Evolutionary conservation across 495 filamentous ascomycete species (phyloP), one percentile per base, ranked within the genome.

Genomic region (Ascobolus immersus): DNA sequence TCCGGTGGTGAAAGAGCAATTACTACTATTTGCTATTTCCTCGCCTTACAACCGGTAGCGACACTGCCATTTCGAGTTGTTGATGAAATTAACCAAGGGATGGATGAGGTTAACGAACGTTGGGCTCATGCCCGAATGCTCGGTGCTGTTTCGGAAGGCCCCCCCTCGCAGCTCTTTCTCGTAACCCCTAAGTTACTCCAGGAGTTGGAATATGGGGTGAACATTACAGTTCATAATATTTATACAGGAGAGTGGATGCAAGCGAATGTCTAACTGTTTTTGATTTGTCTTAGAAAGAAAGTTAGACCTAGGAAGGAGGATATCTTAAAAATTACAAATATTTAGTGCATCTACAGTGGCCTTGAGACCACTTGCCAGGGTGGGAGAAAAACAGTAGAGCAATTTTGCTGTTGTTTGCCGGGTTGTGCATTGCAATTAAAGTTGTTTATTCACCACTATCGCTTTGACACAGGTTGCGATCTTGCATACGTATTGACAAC

Each of bases 51-150:
- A 52, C 75, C 77, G 12, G 71, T 94, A 42, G 82, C 86, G 3
- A 77, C 78, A 41, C 76, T 79, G 2, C 86, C 86, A n/a, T 99
- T 99, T 71, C 81, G 86, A 34, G 86, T 94, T 25, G 86, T 99
- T 35, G 86, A 96, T 55, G 86, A 96, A 55, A 96, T 96, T 57
- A 96, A 96, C 45, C 86, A 96, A 57, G 86, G 86, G 39, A 96
- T 96, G 86, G 86, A 96, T 54, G 84, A 89, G 15, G 69, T 89
- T 28, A 96, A 96, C 54, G 86, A 96, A 56, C 70, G 86, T 27
- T 81, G 93, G 64, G 89, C 94, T 9, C 86, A 99, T 54, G 77
- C 79, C 45, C 73, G 89, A 33, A 78, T 99, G 71, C 81, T 93
- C 2, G 78, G 82, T 47, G 86, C 90, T 49, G 82, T 82, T 27